A percentile compares a stretch with the other conserved stretches of the same genome.
phyloP scores from a whole-genome alignment of 1,284 basidiomycete species.

The Rhodotorula sp. region DNA sequence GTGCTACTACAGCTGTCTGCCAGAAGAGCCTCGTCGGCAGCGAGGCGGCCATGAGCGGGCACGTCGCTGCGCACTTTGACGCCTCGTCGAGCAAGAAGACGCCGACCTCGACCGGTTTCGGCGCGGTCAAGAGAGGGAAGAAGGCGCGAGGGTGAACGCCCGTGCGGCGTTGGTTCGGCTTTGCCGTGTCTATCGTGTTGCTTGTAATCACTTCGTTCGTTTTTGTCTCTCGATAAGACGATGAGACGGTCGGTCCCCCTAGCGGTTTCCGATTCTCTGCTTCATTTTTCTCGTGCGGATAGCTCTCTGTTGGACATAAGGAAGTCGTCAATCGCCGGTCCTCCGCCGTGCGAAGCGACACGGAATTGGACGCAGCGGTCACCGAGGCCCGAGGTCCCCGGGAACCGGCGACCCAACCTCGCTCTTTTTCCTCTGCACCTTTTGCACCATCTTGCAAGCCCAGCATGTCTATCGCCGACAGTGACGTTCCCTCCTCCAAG shows the following conservation, averaged over 20 bases:
- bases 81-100: background rate
- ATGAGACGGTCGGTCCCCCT: background rate
- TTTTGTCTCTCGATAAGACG: background rate
- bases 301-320: too few species aligned
- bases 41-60: conserved; percentile 33
- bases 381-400: background rate
- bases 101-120: background rate
- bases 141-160: too few species aligned
- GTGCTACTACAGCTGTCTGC: conserved; percentile 16
- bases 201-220: too few species aligned
- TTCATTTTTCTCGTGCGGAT: too few species aligned
- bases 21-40: conserved; percentile 17
- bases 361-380: background rate
- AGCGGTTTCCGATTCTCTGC: too few species aligned
- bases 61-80: conserved; percentile 26
- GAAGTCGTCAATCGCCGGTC: too few species aligned
- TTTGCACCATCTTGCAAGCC: too few species aligned
- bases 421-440: background rate
- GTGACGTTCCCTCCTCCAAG: conserved; percentile 25
- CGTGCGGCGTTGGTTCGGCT: too few species aligned
- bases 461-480: conserved; percentile 36
- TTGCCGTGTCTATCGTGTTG: too few species aligned
- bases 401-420: background rate
- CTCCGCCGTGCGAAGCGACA: too few species aligned
- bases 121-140: background rate